Evolutionary conservation across 2,329 filamentous ascomycete genomes (phyloP), one percentile per base, ranked within the genome.

Genomic region (Lachnellula occidentalis): DNA sequence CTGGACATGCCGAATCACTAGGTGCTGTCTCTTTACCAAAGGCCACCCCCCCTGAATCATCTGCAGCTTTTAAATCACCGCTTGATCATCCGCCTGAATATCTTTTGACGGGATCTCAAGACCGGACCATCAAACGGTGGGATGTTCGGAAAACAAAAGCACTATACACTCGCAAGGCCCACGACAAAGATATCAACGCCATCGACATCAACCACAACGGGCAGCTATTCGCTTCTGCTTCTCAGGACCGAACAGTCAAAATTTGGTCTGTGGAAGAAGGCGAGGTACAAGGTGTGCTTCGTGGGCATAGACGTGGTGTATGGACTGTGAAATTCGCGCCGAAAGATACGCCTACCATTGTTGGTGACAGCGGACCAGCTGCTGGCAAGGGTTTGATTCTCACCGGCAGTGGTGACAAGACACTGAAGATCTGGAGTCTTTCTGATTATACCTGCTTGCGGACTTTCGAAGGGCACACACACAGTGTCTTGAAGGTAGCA

Each of bases 141-240:
- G 89, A 96, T 58, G 84, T 92, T 21, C 81, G 79, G 57, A 79
- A 80, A 54, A 77, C 80, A 9, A 76, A 84, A 63, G 90, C 90
- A 41, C 73, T 85, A 4, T 99, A 89, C 70, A 97, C 94, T 1
- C 83, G 94, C 54, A 95, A 96, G 71, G 94, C 94, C 1, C 94
- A 99, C 72, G 94, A 99, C 68, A 99, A 99, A 70, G 94, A 99
- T 63, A 99, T 99, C 72, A 99, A 99, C 65, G 91, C 94, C 2
- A 81, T 99, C 49, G 90, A 95, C 60, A 79, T 94, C 11, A 89
- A 91, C 60, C 80, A 84, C 21, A 78, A 81, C 1, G 83, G 82
- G 4, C 82, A 85, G n/a, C 73, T 96, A 1, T 97, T 99, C 67
- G 95, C 92, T 3, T 96, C 94, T 1, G 92, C 94, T 31, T 97